Evolutionary conservation across 2,329 filamentous ascomycete genomes (phyloP).

Genomic region (Dendryphion nanum): DNA sequence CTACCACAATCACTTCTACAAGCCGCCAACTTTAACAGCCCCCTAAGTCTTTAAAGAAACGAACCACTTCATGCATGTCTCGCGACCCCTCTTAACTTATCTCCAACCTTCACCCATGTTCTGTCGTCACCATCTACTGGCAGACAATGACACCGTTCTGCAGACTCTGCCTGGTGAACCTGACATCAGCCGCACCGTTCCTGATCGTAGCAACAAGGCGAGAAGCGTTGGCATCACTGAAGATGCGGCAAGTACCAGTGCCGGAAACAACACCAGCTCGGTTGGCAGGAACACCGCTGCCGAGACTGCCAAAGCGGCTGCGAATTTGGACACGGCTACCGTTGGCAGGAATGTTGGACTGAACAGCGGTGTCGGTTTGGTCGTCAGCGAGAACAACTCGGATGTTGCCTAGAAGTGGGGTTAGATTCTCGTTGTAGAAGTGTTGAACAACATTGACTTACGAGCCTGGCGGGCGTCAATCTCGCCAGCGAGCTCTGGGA

Average conservation of each 20-base stretch:
- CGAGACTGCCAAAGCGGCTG: conserved; percentile 5
- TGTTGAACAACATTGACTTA: no score
- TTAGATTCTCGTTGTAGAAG: no score
- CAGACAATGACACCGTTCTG: conserved; percentile 13
- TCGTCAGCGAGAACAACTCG: conserved; percentile 15
- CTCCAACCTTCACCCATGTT: no score
- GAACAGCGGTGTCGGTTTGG: conserved; percentile 10
- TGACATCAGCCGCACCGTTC: conserved; percentile 4
- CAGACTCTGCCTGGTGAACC: conserved; percentile 6
- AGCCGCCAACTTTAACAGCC: no score
- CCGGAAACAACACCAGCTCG: conserved; percentile 7
- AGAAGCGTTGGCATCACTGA: conserved; percentile 7
- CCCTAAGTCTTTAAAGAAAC: no score
- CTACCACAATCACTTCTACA: no score
- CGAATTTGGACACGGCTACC: conserved; percentile 3
- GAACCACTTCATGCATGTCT: no score
- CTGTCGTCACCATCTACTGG: no score
- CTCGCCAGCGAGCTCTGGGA: no score
- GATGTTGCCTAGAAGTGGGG: conserved; percentile 2
- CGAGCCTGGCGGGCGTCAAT: no score
- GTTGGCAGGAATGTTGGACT: conserved; percentile 10
- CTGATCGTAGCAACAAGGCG: conserved; percentile 9
- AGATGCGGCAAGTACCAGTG: conserved; percentile 8
- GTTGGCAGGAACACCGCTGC: conserved; percentile 7
- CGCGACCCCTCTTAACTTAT: no score